Evolutionary conservation across 2,329 filamentous ascomycete genomes (phyloP).

Genomic region (Arthrobotrys conoides): DNA sequence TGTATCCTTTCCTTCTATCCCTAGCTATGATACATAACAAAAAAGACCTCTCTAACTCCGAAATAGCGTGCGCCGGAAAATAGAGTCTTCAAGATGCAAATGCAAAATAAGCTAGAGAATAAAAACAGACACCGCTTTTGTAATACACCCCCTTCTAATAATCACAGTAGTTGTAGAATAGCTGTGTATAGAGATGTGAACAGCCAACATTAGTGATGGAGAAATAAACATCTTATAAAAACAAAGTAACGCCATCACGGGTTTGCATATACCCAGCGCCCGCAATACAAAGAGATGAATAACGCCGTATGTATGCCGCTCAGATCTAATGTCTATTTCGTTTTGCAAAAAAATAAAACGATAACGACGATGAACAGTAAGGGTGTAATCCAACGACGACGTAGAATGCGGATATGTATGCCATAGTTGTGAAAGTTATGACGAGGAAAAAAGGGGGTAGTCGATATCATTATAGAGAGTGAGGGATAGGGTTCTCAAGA

Average conservation of each 20-base stretch:
- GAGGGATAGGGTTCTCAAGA: not conserved
- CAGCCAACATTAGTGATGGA: not conserved
- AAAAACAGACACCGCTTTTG: constrained; percentile 3
- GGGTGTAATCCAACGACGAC: not conserved
- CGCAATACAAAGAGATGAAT: not conserved
- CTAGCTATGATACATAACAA: constrained; percentile 12
- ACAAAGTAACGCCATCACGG: not conserved
- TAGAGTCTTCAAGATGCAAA: constrained; percentile 11
- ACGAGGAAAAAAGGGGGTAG: not conserved
- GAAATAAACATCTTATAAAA: constrained; percentile 7
- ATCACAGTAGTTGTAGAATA: not conserved
- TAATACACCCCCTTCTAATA: constrained; percentile 14
- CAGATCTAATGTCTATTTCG: constrained; percentile 6
- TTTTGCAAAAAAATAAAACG: constrained; percentile 5
- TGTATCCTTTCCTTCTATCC: constrained; percentile 3
- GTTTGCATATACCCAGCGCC: not conserved
- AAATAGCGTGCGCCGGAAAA: constrained; percentile 13
- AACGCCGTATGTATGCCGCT: constrained; percentile 20
- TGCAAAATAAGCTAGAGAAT: not conserved
- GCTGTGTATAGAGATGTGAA: not conserved
- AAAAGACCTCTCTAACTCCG: constrained; percentile 14
- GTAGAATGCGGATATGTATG: not conserved
- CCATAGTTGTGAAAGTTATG: not conserved
- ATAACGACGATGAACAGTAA: constrained; percentile 2
- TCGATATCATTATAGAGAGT: not conserved